Percentiles rank a stretch among this genome's conserved stretches.
These are phyloP conservation scores for Emergomyces africanus DNA, from an alignment of 2,329 filamentous ascomycete genomes.

Conservation along the genomic window DNA sequence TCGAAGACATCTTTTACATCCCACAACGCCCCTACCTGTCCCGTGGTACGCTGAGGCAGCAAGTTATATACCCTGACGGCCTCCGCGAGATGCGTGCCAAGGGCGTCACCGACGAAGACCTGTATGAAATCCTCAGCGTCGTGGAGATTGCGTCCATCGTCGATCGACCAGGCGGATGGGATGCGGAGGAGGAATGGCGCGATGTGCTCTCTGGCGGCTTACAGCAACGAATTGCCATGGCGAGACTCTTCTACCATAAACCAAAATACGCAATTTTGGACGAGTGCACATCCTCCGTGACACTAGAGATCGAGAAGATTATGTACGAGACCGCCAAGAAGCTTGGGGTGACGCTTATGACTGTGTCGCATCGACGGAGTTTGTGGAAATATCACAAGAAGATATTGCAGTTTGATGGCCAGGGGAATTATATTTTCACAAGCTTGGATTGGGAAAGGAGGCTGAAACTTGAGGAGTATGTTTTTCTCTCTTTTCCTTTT, in stretches of 20 bases:
- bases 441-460: slow-evolving; percentile 76
- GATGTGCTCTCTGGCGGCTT: slow-evolving; percentile 85
- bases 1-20: slow-evolving; percentile 94
- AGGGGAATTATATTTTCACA: slow-evolving; percentile 84
- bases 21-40: slow-evolving; percentile 91
- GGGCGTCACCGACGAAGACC: slow-evolving; percentile 67
- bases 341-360: slow-evolving; percentile 90
- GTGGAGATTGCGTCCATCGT: slow-evolving; percentile 77
- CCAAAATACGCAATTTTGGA: slow-evolving; percentile 92
- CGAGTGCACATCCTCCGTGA: slow-evolving; percentile 93
- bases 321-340: slow-evolving; percentile 97
- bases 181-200: slow-evolving; percentile 92
- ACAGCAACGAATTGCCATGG: slow-evolving; percentile 95
- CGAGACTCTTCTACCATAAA: slow-evolving; percentile 82
- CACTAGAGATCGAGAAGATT: slow-evolving; percentile 80
- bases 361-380: slow-evolving; percentile 79
- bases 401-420: slow-evolving; percentile 93
- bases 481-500: slow-evolving; percentile 7
- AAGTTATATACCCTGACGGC: slow-evolving; percentile 92
- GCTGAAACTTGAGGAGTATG: slow-evolving; percentile 70
- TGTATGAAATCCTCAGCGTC: slow-evolving; percentile 60
- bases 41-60: slow-evolving; percentile 81
- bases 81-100: slow-evolving; percentile 77
- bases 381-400: slow-evolving; percentile 93
- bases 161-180: slow-evolving; percentile 69